These are phyloP conservation scores for Mycena belliarum DNA, from an alignment of 768 basidiomycete genomes.

Conservation along the genomic window DNA sequence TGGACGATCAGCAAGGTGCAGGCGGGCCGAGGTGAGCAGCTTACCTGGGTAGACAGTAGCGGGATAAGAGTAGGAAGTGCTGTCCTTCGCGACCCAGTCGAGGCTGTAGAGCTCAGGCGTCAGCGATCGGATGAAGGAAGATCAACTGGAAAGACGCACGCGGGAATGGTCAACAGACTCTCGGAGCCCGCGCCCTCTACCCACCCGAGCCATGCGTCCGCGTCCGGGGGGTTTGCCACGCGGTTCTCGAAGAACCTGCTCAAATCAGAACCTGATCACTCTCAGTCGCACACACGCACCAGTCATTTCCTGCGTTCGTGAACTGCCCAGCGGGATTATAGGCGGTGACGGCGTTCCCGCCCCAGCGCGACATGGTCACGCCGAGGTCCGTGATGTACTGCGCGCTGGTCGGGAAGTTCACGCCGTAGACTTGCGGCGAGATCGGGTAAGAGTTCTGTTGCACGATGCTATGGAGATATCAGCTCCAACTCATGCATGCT, in stretches of 20 bases:
- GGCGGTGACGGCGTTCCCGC: constrained; percentile 55
- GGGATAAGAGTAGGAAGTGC: constrained; percentile 54
- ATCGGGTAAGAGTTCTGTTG: constrained; percentile 40
- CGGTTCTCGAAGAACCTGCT: constrained; percentile 56
- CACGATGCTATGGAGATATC: constrained; percentile 32
- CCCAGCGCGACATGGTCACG: constrained; percentile 53
- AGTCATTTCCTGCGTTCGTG: constrained; percentile 56
- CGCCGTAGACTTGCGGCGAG: constrained; percentile 51
- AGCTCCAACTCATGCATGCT: too few relatives aligned
- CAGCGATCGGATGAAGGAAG: background rate
- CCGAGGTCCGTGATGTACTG: constrained; percentile 50
- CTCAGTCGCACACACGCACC: constrained; percentile 42
- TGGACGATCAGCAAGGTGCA: too few relatives aligned
- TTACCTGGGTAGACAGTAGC: constrained; percentile 43
- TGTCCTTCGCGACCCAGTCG: constrained; percentile 59
- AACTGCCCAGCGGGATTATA: constrained; percentile 54
- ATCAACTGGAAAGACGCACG: constrained; percentile 35
- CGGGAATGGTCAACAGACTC: constrained; percentile 48
- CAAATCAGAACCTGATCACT: too few relatives aligned
- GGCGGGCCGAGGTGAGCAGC: constrained; percentile 7
- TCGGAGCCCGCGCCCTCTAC: constrained; percentile 45
- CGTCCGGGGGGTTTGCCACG: constrained; percentile 36
- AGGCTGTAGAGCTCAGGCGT: constrained; percentile 33
- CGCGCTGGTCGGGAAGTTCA: constrained; percentile 53
- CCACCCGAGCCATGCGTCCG: constrained; percentile 54